Conservation (phyloP, 2,329 filamentous ascomycete genomes). For the Fusarium newnesense region DNA sequence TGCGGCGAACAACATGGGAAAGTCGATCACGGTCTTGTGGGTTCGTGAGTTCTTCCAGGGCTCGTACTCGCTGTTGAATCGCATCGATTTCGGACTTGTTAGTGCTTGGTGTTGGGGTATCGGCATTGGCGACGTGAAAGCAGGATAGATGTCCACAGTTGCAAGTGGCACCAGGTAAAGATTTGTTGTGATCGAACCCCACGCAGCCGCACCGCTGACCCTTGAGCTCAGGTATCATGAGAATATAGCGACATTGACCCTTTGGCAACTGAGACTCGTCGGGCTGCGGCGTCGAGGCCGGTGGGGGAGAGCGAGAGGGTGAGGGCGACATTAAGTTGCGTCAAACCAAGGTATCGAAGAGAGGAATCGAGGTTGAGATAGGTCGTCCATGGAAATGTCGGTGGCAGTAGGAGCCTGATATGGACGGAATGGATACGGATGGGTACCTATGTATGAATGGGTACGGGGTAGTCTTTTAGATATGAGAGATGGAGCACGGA, state of each 20-base stretch:
- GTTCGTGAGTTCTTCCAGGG: constrained; percentile 49
- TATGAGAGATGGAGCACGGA: constrained; percentile 32
- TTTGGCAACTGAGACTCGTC: constrained; percentile 63
- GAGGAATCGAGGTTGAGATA: constrained; percentile 34
- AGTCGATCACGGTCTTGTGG: constrained; percentile 51
- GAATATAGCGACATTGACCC: constrained; percentile 69
- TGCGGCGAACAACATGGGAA: constrained; percentile 54
- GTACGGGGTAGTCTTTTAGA: background rate
- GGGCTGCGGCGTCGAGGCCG: constrained; percentile 38
- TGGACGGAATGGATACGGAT: background rate
- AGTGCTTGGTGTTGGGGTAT: constrained; percentile 59
- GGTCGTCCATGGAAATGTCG: constrained; percentile 44
- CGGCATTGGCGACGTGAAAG: constrained; percentile 63
- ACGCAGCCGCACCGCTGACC: constrained; percentile 69
- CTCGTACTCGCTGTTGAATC: constrained; percentile 42
- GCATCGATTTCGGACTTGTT: constrained; percentile 53
- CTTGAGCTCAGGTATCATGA: constrained; percentile 66
- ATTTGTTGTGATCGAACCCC: constrained; percentile 64
- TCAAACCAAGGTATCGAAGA: constrained; percentile 38
- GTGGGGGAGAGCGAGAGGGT: constrained; percentile 38
- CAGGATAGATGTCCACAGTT: constrained; percentile 70
- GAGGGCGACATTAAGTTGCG: constrained; percentile 45
- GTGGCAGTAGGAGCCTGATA: constrained; percentile 33
- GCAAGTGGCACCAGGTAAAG: constrained; percentile 65
- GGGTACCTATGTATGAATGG: background rate